Conservation (phyloP, 305 asterid genomes). For the Rubia balearica region DNA sequence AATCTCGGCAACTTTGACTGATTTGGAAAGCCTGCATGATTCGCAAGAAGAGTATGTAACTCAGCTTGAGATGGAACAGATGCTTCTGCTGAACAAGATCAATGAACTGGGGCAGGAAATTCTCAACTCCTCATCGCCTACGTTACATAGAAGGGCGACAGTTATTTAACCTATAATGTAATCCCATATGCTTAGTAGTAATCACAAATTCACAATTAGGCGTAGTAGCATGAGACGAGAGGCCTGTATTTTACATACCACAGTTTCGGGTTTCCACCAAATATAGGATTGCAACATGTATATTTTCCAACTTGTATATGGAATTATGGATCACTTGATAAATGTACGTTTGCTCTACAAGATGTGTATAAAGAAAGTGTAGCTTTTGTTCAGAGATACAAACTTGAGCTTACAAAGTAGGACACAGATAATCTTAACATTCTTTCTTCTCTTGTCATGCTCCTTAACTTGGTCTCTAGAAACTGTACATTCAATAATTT, state of each 20-base stretch:
- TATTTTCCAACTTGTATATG: not conserved
- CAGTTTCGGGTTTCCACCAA: not conserved
- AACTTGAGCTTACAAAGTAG: constrained; percentile 71
- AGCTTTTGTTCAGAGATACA: constrained; percentile 41
- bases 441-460: constrained; percentile 11
- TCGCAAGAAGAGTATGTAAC: constrained; percentile 58
- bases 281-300: not conserved
- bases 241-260: not conserved
- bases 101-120: constrained; percentile 90
- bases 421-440: constrained; percentile 55
- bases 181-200: not conserved
- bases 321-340: constrained; percentile 3
- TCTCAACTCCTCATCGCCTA: constrained; percentile 50
- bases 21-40: constrained; percentile 74
- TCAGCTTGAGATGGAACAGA: constrained; percentile 82
- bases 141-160: constrained; percentile 44
- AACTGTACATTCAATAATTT: too few species aligned
- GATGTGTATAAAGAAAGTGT: not conserved
- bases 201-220: not conserved
- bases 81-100: constrained; percentile 61
- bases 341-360: not conserved
- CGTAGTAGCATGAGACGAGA: not conserved
- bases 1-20: constrained; percentile 45
- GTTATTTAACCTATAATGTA: constrained; percentile 25
- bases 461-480: constrained; percentile 12